Base-by-base conservation (phyloP, 257 asterid species). In the Solanum rostratum region DNA sequence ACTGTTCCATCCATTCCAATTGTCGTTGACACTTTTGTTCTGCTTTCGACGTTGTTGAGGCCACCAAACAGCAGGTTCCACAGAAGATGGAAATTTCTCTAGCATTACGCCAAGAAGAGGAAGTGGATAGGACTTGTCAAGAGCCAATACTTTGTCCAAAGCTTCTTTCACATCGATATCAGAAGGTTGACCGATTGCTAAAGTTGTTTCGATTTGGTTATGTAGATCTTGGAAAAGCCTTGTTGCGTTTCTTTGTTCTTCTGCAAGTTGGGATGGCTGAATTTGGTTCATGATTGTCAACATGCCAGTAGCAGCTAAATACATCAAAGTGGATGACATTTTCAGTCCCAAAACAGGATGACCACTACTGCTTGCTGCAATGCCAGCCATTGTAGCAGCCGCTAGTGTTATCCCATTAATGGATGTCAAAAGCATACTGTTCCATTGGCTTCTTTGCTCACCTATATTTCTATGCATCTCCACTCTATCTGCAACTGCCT, bases 251-350 rank as follows among this genome's bases (percentile, higher is more conserved):
- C 97, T 49, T 24, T 95, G 98, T 54, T 95, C 98, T 73, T 95
- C 97, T 0, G 92, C 96, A 0, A 93, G 91, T 83, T 95, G 98
- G 30, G 96, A 92, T 1, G 98, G 96, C 81, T 95, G 98, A 60
- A 92, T 90, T 30, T 92, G 85, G 57, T 88, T 90, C 65, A 87
- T 81, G 10, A 90, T 57, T 2, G 50, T 12, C 37, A 90, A 24
- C 86, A 90, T 76, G 43, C 88, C 92, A 10, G 90, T 87, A 3
- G 90, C 91, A 5, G 89, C 85, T 41, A 90, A n/a, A 79, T 88
- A 90, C 86, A 90, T 33, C 1, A 85, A 4, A 22, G 90, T 85
- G 3, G 92, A 88, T 6, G 87, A 82, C 20, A 86, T 2, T 53
- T 88, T 85, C 22, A 85, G 84, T 33, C 71, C 88, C 83, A 10